Base-by-base conservation (phyloP, 2,329 filamentous ascomycete genomes). In the Fusarium sp. region DNA sequence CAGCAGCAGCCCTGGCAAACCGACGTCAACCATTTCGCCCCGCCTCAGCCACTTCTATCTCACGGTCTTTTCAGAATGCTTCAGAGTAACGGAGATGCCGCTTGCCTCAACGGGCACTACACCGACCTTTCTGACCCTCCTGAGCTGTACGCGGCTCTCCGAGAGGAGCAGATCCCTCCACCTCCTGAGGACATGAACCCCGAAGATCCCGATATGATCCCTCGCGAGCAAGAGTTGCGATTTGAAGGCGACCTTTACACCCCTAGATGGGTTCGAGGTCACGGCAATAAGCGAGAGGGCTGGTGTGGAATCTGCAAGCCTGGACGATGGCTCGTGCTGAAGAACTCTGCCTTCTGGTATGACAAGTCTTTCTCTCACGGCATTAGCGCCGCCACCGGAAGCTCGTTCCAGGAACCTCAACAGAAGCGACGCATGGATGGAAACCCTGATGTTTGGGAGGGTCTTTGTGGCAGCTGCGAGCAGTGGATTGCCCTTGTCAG, bases 341-440 rank as follows among this genome's bases (percentile, higher is more conserved):
- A 96, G 85, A 96, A 97, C 83, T 95, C 93, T 63, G 94, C 94
- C 12, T 97, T 94, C 81, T 97, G 94, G 94, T 97, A 97, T 82
- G 94, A 97, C 85, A 96, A 96, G 86, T 94, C 92, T 65, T 97
- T 96, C 81, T 94, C 93, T 5, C 94, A 97, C 79, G 94, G 94
- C 56, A 94, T 97, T 81, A 94, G 92, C 79, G 94, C 93, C 35
- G 92, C 93, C 8, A 96, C 94, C 1, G 94, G 94, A 31, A 91
- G 88, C 72, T 90, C 92, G 7, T 96, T 96, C 83, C 91, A 94
- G 80, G 91, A 93, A 75, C 94, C 94, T 6, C 90, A 92, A 70
- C 89, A 94, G 78, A 93, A 90, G 28, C 87, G 93, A 66, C 88
- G 93, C 56, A 94, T 93, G 85, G 93, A 95, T 79, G 92, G 92